Percentiles rank a stretch among this genome's conserved stretches.
phyloP scores from a whole-genome alignment of 345 rosid species.

The Draba incana region DNA sequence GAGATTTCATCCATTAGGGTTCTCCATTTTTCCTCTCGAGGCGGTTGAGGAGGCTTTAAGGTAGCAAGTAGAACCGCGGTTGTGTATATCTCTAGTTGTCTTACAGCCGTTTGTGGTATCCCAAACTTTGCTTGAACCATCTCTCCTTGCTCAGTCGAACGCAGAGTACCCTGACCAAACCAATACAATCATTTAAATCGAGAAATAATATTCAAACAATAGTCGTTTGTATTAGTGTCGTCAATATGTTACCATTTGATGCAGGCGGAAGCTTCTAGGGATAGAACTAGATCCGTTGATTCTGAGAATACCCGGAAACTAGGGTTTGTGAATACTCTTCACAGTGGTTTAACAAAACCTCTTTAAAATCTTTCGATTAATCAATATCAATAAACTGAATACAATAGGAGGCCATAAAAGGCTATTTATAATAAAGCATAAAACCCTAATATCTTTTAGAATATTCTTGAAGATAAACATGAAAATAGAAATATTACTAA shows the following conservation, averaged over 20 bases:
- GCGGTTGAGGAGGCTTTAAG: constrained; percentile 82
- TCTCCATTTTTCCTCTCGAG: constrained; percentile 93
- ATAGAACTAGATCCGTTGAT: too few relatives aligned
- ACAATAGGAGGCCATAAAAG: too few relatives aligned
- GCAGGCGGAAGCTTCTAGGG: too few relatives aligned
- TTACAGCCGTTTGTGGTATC: constrained; percentile 83
- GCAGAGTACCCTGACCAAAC: constrained; percentile 70
- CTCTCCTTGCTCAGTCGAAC: constrained; percentile 99
- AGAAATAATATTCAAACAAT: not conserved
- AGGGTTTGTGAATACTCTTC: too few relatives aligned
- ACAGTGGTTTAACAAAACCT: too few relatives aligned
- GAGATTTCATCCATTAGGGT: constrained; percentile 96
- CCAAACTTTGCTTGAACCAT: constrained; percentile 99
- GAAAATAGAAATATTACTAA: too few relatives aligned
- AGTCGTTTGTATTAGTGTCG: not conserved
- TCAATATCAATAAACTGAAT: too few relatives aligned
- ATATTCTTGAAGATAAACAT: too few relatives aligned
- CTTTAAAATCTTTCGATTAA: too few relatives aligned
- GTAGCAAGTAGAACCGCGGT: constrained; percentile 95
- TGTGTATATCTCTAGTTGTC: constrained; percentile 94
- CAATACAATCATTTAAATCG: not conserved
- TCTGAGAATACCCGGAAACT: too few relatives aligned
- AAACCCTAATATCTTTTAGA: too few relatives aligned
- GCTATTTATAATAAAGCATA: too few relatives aligned
- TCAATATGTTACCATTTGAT: not conserved